phyloP scores from a whole-genome alignment of 192 early-diverging fungal species.

The Spizellomyces sp. region DNA sequence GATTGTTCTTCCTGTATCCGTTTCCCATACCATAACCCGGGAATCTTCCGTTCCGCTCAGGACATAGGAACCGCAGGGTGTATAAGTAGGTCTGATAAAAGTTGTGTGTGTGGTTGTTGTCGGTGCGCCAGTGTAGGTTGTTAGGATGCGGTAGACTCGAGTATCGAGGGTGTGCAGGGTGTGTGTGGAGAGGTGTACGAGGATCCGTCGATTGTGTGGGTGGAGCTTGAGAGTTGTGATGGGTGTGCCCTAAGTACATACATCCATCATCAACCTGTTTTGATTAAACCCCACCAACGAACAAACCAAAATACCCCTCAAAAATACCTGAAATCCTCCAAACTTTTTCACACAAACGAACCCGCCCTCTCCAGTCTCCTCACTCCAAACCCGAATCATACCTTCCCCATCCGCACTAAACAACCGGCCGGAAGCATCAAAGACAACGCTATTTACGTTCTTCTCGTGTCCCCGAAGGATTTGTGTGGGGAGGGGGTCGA shows the following conservation, averaged over 20 bases:
- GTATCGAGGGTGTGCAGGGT: constrained; percentile 42
- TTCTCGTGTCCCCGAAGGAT: constrained; percentile 35
- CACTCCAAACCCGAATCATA: constrained; percentile 44
- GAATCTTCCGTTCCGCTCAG: constrained; percentile 31
- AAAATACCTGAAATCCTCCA: too few relatives aligned
- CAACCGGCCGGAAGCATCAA: constrained; percentile 45
- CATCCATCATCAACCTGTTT: too few relatives aligned
- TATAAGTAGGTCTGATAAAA: constrained; percentile 33
- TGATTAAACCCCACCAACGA: too few relatives aligned
- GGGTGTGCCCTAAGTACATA: neutral
- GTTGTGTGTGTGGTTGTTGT: neutral
- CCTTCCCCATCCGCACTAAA: constrained; percentile 47
- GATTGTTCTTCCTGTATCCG: constrained; percentile 34
- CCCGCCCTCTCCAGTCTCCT: too few relatives aligned
- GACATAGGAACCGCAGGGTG: constrained; percentile 47
- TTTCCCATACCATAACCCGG: constrained; percentile 38
- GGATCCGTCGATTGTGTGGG: constrained; percentile 38
- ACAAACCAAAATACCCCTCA: too few relatives aligned
- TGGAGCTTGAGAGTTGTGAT: constrained; percentile 40
- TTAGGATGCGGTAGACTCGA: constrained; percentile 40
- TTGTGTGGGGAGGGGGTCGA: constrained; percentile 30
- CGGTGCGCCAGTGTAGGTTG: constrained; percentile 18
- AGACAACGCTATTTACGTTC: constrained; percentile 42
- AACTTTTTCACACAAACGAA: too few relatives aligned
- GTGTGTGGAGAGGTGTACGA: constrained; percentile 32